Conservation (phyloP, 2,329 filamentous ascomycete genomes). For the Fusarium newnesense region DNA sequence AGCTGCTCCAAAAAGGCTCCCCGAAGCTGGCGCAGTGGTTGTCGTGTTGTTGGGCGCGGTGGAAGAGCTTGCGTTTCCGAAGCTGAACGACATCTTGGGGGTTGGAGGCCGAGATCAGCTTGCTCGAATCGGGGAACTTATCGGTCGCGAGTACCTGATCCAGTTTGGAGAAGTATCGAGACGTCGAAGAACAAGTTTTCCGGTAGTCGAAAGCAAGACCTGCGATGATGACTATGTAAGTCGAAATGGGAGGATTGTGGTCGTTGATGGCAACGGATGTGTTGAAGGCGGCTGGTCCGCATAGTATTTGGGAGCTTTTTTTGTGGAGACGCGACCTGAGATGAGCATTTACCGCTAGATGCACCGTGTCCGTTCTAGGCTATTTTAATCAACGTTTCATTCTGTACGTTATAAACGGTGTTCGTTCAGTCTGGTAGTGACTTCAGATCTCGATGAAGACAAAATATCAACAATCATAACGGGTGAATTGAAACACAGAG, state of each 20-base stretch:
- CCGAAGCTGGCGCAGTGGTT: slow-evolving; percentile 53
- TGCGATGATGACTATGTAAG: slow-evolving; percentile 14
- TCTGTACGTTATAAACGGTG: slow-evolving; percentile 22
- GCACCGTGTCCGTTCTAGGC: slow-evolving; percentile 21
- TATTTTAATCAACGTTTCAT: background rate
- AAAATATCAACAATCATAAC: background rate
- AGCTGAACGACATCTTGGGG: slow-evolving; percentile 54
- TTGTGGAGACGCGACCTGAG: slow-evolving; percentile 35
- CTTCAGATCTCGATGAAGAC: slow-evolving; percentile 21
- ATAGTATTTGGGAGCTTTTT: slow-evolving; percentile 44
- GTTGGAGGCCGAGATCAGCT: slow-evolving; percentile 30
- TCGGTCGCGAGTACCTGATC: slow-evolving; percentile 20
- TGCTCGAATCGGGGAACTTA: slow-evolving; percentile 29
- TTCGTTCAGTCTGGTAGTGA: background rate
- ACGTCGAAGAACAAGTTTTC: slow-evolving; percentile 1
- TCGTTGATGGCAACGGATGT: slow-evolving; percentile 41
- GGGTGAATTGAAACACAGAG: background rate
- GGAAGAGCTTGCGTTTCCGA: slow-evolving; percentile 50
- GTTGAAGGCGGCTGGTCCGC: slow-evolving; percentile 21
- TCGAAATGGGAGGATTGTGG: slow-evolving; percentile 28
- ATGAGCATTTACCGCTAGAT: slow-evolving; percentile 13
- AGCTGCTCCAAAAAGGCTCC: slow-evolving; percentile 54
- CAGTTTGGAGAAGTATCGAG: slow-evolving; percentile 2
- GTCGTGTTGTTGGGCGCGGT: slow-evolving; percentile 47
- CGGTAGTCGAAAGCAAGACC: slow-evolving; percentile 6